Conservation (phyloP, 352 stramenopile genomes). For the Blastocystis sp. region DNA sequence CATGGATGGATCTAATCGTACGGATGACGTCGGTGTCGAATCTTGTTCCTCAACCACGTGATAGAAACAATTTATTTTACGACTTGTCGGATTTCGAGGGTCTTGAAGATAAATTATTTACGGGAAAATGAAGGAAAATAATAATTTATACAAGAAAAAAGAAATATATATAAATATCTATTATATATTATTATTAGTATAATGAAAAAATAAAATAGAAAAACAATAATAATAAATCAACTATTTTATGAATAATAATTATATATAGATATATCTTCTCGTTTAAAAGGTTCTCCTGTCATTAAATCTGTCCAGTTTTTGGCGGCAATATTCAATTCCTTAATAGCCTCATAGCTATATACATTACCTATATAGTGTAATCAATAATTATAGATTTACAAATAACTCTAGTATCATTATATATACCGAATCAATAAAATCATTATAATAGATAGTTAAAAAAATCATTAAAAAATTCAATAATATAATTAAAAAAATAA, state of each 20-base stretch:
- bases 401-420: conserved; percentile 64
- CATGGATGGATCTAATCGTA: conserved; percentile 36
- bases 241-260: neutral
- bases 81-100: conserved; percentile 57
- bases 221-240: neutral
- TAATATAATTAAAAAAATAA: too few relatives aligned
- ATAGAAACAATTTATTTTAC: conserved; percentile 83
- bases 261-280: conserved; percentile 48
- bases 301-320: conserved; percentile 89
- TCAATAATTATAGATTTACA: conserved; percentile 54
- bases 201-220: neutral
- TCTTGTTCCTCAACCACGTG: conserved; percentile 52
- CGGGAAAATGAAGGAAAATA: conserved; percentile 39
- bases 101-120: conserved; percentile 83
- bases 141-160: conserved; percentile 14
- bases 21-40: conserved; percentile 47
- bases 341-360: conserved; percentile 78
- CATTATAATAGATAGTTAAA: too few relatives aligned
- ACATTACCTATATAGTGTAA: too few relatives aligned
- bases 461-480: too few relatives aligned
- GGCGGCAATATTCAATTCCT: conserved; percentile 90
- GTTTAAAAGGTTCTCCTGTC: conserved; percentile 66
- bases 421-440: too few relatives aligned
- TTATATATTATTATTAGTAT: too few relatives aligned
- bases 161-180: too few relatives aligned